Evolutionary conservation across 2,329 filamentous ascomycete species (phyloP).

Genomic region (Ascochyta lentis): DNA sequence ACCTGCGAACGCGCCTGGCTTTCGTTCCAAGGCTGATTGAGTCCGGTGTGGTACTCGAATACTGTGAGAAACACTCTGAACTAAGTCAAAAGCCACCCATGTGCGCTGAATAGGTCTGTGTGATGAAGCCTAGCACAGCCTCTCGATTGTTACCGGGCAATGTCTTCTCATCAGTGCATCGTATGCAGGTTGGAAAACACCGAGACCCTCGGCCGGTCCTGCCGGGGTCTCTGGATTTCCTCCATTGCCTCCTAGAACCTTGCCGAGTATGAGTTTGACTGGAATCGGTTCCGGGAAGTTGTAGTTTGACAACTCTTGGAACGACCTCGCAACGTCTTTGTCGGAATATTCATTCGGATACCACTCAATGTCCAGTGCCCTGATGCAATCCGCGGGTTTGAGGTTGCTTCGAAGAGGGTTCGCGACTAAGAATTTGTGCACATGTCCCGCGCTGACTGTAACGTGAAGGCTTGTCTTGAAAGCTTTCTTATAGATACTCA

Average conservation of each 20-base stretch:
- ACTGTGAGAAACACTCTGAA: no score
- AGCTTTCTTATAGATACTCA: slow-evolving; percentile 13
- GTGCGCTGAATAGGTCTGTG: no score
- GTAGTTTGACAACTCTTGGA: background rate
- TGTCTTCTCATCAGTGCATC: background rate
- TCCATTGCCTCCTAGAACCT: background rate
- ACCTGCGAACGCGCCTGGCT: no score
- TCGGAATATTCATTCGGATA: slow-evolving; percentile 14
- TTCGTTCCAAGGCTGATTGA: no score
- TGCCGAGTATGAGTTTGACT: slow-evolving; percentile 7
- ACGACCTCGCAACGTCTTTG: slow-evolving; percentile 4
- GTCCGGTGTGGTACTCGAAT: no score
- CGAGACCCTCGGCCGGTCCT: background rate
- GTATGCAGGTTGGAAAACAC: slow-evolving; percentile 8
- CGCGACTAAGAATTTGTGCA: slow-evolving; percentile 11
- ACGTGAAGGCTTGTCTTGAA: slow-evolving; percentile 11
- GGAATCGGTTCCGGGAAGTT: background rate
- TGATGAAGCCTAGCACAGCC: no score
- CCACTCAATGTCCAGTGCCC: slow-evolving; percentile 7
- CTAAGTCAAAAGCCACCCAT: no score
- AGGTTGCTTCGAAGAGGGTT: slow-evolving; percentile 8
- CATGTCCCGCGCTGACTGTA: slow-evolving; percentile 11
- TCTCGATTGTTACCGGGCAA: slow-evolving; percentile 1
- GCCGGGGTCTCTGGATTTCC: background rate
- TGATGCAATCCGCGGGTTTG: slow-evolving; percentile 9